Evolutionary conservation across 2,329 filamentous ascomycete genomes (phyloP), one percentile per base, ranked within the genome.

Genomic region (Aspergillus sp.): DNA sequence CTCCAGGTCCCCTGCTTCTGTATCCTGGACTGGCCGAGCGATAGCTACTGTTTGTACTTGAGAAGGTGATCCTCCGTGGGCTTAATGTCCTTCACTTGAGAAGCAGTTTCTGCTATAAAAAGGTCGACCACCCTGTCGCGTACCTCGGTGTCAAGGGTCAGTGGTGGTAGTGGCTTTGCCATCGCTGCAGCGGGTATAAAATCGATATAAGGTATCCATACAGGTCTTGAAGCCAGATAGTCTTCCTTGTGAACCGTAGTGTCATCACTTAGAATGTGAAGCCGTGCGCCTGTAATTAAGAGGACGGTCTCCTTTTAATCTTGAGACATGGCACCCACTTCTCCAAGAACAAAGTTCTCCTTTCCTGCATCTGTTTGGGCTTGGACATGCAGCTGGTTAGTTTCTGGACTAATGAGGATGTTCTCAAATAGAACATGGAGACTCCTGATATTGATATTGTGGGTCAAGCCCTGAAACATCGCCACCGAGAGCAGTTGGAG

Each of bases 401-500:
- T 11, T 18, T 44, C 41, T 2, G 39, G 30, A 18, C 34, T 36
- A 22, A 61, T 5, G 11, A 47, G 55, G 4, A 61, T 17, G 6
- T 53, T 24, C 20, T 53, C 53, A 26, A 61, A 47, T 8, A 51
- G 39, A 6, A 57, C 30, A 6, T 53, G 56, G 12, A 61, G 44
- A 11, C 53, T 41, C 3, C 41, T 22, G 5, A 24, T 41, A 3
- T 39, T 38, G 5, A 58, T 48, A 24, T 17, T 24, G 2, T 42
- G 49, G 2, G 38, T 12, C 2, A 60, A 20, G 7, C 63, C 63
- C n/a, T 26, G 38, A 3, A 38, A 58, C n/a, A 54, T 51, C 0
- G 62, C 57, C 0, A 62, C 56, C 5, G 48, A 48, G 7, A 64
- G 18, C 3, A 64, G 26, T 24, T 63, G 64, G 4, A 63, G 44